phyloP scores from a whole-genome alignment of 768 basidiomycete species.

The Erythrobasidium yunnanense region DNA sequence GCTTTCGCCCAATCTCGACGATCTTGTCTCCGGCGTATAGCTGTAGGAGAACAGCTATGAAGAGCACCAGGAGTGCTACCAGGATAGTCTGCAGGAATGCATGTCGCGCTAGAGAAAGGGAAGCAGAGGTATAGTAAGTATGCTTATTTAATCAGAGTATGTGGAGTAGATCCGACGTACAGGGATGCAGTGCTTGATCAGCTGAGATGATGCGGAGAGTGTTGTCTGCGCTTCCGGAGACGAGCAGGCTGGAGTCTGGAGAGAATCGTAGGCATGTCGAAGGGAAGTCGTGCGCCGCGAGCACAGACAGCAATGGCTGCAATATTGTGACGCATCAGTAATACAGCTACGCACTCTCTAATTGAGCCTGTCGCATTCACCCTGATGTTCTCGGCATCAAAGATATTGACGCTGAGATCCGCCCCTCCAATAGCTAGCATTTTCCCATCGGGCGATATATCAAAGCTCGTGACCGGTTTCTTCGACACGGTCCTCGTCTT shows the following conservation, averaged over 20 bases:
- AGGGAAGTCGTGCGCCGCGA: conserved; percentile 91
- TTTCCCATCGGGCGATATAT: conserved; percentile 58
- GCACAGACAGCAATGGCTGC: conserved; percentile 79
- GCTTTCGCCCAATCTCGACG: background rate
- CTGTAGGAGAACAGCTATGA: conserved; percentile 12
- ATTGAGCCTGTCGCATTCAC: conserved; percentile 48
- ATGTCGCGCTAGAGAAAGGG: background rate
- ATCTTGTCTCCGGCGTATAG: conserved; percentile 18
- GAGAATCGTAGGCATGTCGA: conserved; percentile 82
- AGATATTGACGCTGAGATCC: conserved; percentile 68
- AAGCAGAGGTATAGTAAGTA: too few species aligned
- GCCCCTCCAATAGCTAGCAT: conserved; percentile 76
- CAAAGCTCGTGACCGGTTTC: conserved; percentile 73
- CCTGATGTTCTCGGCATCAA: conserved; percentile 65
- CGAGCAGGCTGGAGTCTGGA: conserved; percentile 62
- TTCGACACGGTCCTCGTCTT: conserved; percentile 63
- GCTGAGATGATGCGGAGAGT: conserved; percentile 68
- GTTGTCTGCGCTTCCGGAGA: conserved; percentile 85
- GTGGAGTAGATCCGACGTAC: conserved; percentile 1
- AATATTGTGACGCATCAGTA: background rate
- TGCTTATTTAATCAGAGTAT: background rate
- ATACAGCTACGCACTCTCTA: background rate
- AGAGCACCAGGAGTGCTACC: conserved; percentile 6
- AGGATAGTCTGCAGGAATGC: background rate
- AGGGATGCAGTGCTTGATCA: background rate